Percentiles rank a stretch among this genome's conserved stretches.
These are phyloP conservation scores for Drosera capensis DNA, from an alignment of 148 eudicot species.

Conservation along the genomic window DNA sequence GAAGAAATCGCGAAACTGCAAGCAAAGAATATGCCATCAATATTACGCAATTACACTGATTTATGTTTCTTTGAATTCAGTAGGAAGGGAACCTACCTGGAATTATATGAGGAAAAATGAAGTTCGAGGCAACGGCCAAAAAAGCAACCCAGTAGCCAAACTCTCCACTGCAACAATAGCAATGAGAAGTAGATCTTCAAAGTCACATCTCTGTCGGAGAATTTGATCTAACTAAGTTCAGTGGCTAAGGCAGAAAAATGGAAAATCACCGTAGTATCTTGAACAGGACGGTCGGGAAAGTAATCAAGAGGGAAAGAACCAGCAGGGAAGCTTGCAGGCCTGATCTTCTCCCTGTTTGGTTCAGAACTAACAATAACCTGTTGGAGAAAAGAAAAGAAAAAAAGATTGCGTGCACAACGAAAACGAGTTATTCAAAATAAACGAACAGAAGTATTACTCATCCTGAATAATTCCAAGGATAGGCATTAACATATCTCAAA, in stretches of 20 bases:
- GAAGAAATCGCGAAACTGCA: slow-evolving; percentile 39
- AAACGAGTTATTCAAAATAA: too few species aligned
- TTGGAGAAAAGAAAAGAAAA: not conserved
- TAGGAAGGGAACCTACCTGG: slow-evolving; percentile 14
- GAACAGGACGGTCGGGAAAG: slow-evolving; percentile 26
- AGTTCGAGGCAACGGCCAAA: slow-evolving; percentile 20
- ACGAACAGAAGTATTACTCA: too few species aligned
- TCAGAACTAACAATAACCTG: slow-evolving; percentile 24
- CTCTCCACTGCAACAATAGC: slow-evolving; percentile 35
- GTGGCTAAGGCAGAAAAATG: not conserved
- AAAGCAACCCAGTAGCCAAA: slow-evolving; percentile 39
- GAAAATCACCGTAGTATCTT: slow-evolving; percentile 22
- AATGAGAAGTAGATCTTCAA: slow-evolving; percentile 9
- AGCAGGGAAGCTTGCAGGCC: slow-evolving; percentile 23
- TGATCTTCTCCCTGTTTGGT: slow-evolving; percentile 25
- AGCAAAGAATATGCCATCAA: not conserved
- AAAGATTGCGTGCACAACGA: too few species aligned
- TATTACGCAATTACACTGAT: not conserved
- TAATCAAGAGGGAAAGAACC: slow-evolving; percentile 18
- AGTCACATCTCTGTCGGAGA: not conserved
- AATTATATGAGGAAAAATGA: slow-evolving; percentile 17
- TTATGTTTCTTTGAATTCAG: not conserved
- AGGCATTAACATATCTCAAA: too few species aligned
- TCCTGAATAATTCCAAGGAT: too few species aligned
- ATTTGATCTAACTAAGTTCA: not conserved